Percentiles rank a stretch among this genome's conserved stretches.
phyloP scores from a whole-genome alignment of 176 grass and related monocot species.

The Oropetium thomaeum region DNA sequence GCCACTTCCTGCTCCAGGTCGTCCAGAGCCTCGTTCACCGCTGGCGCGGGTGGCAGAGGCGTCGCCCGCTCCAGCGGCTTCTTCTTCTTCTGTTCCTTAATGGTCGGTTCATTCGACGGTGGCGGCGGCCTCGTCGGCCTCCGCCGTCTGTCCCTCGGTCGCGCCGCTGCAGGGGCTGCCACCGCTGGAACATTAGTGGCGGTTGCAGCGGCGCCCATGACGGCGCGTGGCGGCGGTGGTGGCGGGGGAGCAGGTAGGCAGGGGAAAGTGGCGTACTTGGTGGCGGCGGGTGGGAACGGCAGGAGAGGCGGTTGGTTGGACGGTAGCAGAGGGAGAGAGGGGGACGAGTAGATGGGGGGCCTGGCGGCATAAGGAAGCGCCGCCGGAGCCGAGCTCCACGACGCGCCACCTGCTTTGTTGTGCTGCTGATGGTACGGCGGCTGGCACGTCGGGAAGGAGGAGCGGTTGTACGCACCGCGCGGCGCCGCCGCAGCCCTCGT shows the following conservation, averaged over 20 bases:
- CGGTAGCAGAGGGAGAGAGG: slow-evolving; percentile 44
- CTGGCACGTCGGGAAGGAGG: slow-evolving; percentile 6
- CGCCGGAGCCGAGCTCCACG: slow-evolving; percentile 34
- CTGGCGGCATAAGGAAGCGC: not conserved
- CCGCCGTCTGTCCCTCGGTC: slow-evolving; percentile 38
- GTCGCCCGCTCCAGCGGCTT: slow-evolving; percentile 57
- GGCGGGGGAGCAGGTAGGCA: not conserved
- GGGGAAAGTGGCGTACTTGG: slow-evolving; percentile 31
- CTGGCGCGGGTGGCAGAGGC: slow-evolving; percentile 35
- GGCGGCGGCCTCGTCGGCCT: slow-evolving; percentile 34
- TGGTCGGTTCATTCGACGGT: not conserved
- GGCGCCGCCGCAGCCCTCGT: not conserved
- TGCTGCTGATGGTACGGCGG: slow-evolving; percentile 17
- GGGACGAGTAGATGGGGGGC: slow-evolving; percentile 36
- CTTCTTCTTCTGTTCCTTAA: slow-evolving; percentile 31
- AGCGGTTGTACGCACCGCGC: slow-evolving; percentile 11
- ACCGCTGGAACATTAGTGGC: not conserved
- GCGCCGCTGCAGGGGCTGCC: not conserved
- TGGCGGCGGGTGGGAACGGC: slow-evolving; percentile 47
- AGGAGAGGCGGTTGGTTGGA: slow-evolving; percentile 61
- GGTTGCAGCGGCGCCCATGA: not conserved
- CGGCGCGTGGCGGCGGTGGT: not conserved
- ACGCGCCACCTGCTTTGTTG: slow-evolving; percentile 26
- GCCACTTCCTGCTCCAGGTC: slow-evolving; percentile 58
- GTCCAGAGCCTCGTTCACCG: slow-evolving; percentile 42